A percentile compares a stretch with the other conserved stretches of the same genome.
Conservation (phyloP, 495 filamentous ascomycete species). For the Hyaloscypha finlandica region DNA sequence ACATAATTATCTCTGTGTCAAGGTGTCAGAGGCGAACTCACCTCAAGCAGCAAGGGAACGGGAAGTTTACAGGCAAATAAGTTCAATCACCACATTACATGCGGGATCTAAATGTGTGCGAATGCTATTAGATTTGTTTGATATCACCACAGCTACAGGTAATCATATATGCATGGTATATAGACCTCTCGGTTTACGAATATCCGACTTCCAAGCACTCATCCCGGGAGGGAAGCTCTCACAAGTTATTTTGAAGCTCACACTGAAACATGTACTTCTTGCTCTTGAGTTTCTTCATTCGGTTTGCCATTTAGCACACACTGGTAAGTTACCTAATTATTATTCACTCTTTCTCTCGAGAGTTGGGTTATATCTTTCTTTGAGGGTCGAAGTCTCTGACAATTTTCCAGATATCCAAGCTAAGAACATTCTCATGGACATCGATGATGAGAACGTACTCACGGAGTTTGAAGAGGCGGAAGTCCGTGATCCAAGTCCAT, state of each 20-base stretch:
- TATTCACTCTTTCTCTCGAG: neutral
- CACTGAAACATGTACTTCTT: constrained; percentile 1
- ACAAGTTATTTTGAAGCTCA: constrained; percentile 1
- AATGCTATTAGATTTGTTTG: constrained; percentile 1
- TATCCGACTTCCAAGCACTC: constrained; percentile 2
- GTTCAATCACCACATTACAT: constrained; percentile 1
- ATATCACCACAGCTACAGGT: constrained; percentile 1
- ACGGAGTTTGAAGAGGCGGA: constrained; percentile 1
- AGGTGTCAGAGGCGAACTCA: neutral
- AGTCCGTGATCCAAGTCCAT: constrained; percentile 5
- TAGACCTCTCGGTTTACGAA: constrained; percentile 1
- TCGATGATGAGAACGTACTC: constrained; percentile 1
- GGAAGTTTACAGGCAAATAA: constrained; percentile 2
- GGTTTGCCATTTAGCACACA: neutral
- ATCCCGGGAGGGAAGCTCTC: constrained; percentile 1
- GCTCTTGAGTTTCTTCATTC: constrained; percentile 1
- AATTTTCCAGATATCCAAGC: constrained; percentile 1
- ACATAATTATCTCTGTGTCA: constrained; percentile 2
- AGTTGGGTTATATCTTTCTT: neutral
- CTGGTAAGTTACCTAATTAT: neutral
- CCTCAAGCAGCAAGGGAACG: constrained; percentile 1
- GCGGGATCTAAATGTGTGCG: constrained; percentile 1
- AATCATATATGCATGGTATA: constrained; percentile 1
- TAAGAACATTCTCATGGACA: constrained; percentile 1
- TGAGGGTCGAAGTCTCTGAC: neutral